A percentile compares a stretch with the other conserved stretches of the same genome.
These are phyloP conservation scores for Phytopythium chamaehyphon DNA, from an alignment of 352 stramenopile genomes.

Conservation along the genomic window DNA sequence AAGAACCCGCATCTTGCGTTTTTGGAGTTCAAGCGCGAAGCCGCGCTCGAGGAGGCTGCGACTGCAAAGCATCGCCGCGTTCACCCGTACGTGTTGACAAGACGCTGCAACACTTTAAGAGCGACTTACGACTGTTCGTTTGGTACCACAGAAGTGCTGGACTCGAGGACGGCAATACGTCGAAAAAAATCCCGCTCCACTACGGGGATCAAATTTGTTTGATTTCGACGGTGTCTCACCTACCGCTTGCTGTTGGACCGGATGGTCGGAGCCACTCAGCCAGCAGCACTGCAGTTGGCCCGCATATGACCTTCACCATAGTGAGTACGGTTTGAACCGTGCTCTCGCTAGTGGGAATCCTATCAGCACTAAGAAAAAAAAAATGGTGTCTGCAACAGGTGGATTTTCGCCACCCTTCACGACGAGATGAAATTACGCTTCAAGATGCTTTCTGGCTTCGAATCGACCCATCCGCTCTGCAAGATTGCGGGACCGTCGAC, in stretches of 20 bases:
- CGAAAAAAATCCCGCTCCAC: conserved; percentile 38
- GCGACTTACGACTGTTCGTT: not conserved
- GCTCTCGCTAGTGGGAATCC: too few species aligned
- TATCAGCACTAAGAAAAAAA: too few species aligned
- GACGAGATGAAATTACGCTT: conserved; percentile 29
- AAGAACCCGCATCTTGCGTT: conserved; percentile 68
- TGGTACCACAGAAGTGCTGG: conserved; percentile 19
- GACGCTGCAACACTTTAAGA: not conserved
- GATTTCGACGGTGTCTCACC: conserved; percentile 33
- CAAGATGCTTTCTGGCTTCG: conserved; percentile 57
- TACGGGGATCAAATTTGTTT: conserved; percentile 65
- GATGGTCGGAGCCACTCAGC: conserved; percentile 30
- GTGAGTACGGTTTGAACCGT: conserved; percentile 8
- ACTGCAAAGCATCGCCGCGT: conserved; percentile 10
- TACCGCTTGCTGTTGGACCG: conserved; percentile 44
- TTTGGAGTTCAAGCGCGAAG: conserved; percentile 38
- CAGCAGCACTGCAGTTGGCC: conserved; percentile 18
- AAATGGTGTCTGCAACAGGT: too few species aligned
- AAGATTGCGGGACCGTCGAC: not conserved
- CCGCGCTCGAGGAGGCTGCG: not conserved
- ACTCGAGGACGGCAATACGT: conserved; percentile 41
- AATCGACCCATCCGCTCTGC: conserved; percentile 22
- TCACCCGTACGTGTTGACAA: conserved; percentile 14
- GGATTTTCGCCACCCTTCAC: conserved; percentile 51
- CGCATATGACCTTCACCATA: conserved; percentile 66